phyloP scores from a whole-genome alignment of 169 alveolate genomes.

The Neospora caninum region DNA sequence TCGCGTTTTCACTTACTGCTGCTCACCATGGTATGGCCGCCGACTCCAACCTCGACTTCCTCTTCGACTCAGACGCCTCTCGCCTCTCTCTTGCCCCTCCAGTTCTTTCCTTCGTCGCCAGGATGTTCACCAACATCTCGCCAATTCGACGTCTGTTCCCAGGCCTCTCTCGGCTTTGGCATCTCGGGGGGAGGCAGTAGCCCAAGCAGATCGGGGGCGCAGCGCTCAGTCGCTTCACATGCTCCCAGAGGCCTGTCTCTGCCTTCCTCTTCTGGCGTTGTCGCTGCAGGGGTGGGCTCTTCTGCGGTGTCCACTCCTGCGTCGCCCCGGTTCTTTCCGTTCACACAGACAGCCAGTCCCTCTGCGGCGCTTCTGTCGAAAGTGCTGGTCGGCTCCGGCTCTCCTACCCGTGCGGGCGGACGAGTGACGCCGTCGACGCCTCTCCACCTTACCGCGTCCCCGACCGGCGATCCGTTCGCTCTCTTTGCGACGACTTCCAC shows the following conservation, averaged over 20 bases:
- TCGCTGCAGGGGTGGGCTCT: not conserved
- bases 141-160: not conserved
- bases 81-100: not conserved
- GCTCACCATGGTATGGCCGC: not conserved
- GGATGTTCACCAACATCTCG: conserved; percentile 4
- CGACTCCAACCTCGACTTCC: not conserved
- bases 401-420: not conserved
- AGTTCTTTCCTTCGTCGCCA: not conserved
- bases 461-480: not conserved
- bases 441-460: not conserved
- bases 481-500: conserved; percentile 16
- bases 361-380: not conserved
- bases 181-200: not conserved
- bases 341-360: not conserved
- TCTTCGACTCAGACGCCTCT: not conserved
- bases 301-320: not conserved
- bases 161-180: not conserved
- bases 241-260: not conserved
- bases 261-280: not conserved
- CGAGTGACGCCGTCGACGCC: not conserved
- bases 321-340: not conserved
- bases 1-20: not conserved
- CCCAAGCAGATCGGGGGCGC: not conserved
- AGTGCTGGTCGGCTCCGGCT: not conserved
- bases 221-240: not conserved